Conservation (phyloP, 768 basidiomycete genomes). For the Kwoniella botswanensis region DNA sequence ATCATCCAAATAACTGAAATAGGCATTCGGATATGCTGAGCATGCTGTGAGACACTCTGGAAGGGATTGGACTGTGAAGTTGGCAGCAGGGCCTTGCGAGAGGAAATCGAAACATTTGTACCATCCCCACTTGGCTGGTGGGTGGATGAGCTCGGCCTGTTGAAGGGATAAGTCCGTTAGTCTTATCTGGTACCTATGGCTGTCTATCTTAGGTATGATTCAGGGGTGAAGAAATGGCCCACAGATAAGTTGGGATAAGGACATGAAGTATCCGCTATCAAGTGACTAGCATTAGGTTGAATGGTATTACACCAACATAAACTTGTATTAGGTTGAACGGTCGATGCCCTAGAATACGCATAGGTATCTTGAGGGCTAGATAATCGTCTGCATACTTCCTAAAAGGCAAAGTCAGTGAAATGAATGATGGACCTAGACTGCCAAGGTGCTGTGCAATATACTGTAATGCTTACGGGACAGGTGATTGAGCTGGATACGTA, state of each 20-base stretch:
- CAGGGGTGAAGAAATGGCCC: not conserved
- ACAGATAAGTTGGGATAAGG: not conserved
- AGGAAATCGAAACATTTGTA: constrained; percentile 11
- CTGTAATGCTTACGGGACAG: not conserved
- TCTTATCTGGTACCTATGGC: no score
- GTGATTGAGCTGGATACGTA: not conserved
- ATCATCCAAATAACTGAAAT: not conserved
- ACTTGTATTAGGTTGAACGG: not conserved
- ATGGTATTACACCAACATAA: not conserved
- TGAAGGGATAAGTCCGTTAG: not conserved
- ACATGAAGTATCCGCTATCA: constrained; percentile 1
- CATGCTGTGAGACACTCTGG: not conserved
- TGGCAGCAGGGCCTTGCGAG: not conserved
- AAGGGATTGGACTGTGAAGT: not conserved
- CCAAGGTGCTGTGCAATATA: no score
- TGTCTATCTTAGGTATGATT: not conserved
- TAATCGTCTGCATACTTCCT: not conserved
- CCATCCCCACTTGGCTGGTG: constrained; percentile 7
- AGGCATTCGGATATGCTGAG: constrained; percentile 2
- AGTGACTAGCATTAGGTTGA: not conserved
- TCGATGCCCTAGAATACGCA: not conserved
- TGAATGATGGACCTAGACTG: no score
- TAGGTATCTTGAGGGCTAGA: not conserved
- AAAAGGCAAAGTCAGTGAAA: not conserved
- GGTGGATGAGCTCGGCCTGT: constrained; percentile 5